Evolutionary conservation across 805 yeast species (phyloP), one percentile per base, ranked within the genome.

Genomic region (Candida oleophila): DNA sequence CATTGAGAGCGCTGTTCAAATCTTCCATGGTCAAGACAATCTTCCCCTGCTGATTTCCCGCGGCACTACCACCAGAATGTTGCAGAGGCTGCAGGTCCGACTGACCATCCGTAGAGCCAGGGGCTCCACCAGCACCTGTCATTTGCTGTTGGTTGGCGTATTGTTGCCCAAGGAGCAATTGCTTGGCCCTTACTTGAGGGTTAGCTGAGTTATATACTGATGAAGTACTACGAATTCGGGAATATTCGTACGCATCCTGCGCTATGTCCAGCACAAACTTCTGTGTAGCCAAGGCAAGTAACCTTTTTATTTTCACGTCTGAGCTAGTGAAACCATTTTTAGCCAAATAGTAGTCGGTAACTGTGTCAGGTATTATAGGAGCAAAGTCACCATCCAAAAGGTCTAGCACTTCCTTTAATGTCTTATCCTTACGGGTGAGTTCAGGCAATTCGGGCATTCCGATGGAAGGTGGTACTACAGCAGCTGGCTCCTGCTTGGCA

Each of bases 351-450:
- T 90, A 94, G 60, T 92, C 97, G 0, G 96, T 87, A 9, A 94
- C 97, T 0, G 96, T 91, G 62, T 94, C 98, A 0, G 99, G 99
- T 36, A 94, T 94, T 30, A 92, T 85, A 2, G 99, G 99, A 2
- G 96, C 89, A 62, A 85, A 89, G 49, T 90, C 97, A 2, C 68
- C 74, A 53, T 89, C 96, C 92, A 94, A 85, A 74, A 90, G 73
- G 30, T 85, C 86, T 22, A 94, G 72, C 32, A 94, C 83, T 55
- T 94, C 98, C 55, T 85, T 81, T 44, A 94, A 69, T 0, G 94
- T 83, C 57, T 87, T 87, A 59, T 89, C 96, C 55, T 86, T 85
- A 54, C 89, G 74, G 1, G 89, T 78, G 42, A 85, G 71, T 46
- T 83, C 89, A 0, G 90, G 89, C 4, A 84, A 62, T 36, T 76